Evolutionary conservation across 2,329 filamentous ascomycete genomes (phyloP), one percentile per base, ranked within the genome.

Genomic region (Fusarium continuum): DNA sequence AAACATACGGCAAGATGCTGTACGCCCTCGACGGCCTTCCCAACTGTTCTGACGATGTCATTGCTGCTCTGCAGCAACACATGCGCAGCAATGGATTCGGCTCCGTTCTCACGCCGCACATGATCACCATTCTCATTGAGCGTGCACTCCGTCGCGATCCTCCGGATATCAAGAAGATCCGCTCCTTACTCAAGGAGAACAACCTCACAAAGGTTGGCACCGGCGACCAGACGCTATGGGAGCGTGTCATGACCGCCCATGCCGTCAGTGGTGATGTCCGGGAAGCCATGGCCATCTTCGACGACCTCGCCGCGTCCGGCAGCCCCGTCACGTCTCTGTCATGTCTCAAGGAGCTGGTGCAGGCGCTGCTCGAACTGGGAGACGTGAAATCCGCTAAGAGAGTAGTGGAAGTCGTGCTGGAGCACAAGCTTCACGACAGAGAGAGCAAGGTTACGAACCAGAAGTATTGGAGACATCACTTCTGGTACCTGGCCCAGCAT

Each of bases 91-190:
- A 80, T 20, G 82, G 83, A 17, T 70, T 89, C 36, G 72, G 81
- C 41, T 81, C 86, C 4, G 84, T 84, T 6, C 75, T 86, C 3
- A 85, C 84, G 5, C 75, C 85, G 2, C 84, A 92, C 67, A 90
- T 92, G 70, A 91, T 91, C 78, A 93, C 91, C 20, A 90, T 89
- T 69, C 83, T 95, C 17, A 79, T 91, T 39, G 84, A 88, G 39
- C 82, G 90, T 71, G 89, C 88, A 72, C 89, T 93, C 71, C 70
- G 79, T 8, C 82, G 80, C 45, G 60, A 76, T 2, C 85, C 86
- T 3, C 86, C 88, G 0, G 82, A 90, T 65, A 76, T 91, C 25
- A 74, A 77, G 3, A 83, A 85, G 13, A 82, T 91, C n/a, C 82
- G 86, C 31, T 72, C 74, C 0, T 78, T 93, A 4, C 85, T 92